Conservation (phyloP, 2,329 filamentous ascomycete species). For the Aspergillus sp. region DNA sequence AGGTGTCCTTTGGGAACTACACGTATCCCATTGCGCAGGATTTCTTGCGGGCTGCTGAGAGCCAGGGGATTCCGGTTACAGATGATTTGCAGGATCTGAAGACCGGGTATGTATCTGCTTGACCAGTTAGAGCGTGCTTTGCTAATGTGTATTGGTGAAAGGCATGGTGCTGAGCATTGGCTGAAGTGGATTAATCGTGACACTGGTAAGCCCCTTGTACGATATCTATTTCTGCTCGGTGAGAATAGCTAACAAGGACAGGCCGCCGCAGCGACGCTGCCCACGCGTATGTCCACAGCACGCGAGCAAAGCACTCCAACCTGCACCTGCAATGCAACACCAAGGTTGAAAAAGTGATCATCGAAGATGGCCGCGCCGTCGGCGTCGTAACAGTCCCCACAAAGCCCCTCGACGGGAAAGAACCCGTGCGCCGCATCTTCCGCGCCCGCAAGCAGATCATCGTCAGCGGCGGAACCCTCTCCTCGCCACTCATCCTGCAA, state of each 20-base stretch:
- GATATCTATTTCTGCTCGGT: too few relatives aligned
- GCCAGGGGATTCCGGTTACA: conserved; percentile 73
- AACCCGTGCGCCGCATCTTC: conserved; percentile 62
- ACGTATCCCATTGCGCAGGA: conserved; percentile 83
- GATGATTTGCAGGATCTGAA: conserved; percentile 75
- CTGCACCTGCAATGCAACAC: conserved; percentile 75
- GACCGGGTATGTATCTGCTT: conserved; percentile 37
- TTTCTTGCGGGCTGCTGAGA: conserved; percentile 73
- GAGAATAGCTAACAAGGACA: conserved; percentile 46
- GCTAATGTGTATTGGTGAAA: conserved; percentile 14
- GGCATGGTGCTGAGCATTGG: conserved; percentile 78
- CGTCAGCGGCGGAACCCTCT: conserved; percentile 72
- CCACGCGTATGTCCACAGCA: conserved; percentile 78
- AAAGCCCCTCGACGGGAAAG: conserved; percentile 66
- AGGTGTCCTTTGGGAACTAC: conserved; percentile 80
- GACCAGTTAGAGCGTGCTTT: neutral
- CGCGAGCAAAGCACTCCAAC: conserved; percentile 70
- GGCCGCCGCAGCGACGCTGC: conserved; percentile 77
- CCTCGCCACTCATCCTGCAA: conserved; percentile 75
- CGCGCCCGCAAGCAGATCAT: conserved; percentile 75
- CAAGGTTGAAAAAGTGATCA: conserved; percentile 76
- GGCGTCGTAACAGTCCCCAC: conserved; percentile 72
- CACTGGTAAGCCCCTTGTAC: conserved; percentile 45
- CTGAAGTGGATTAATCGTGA: conserved; percentile 80
- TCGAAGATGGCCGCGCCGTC: conserved; percentile 73